Evolutionary conservation across 2,329 filamentous ascomycete species (phyloP).

Genomic region (Talaromyces albobiverticillius): DNA sequence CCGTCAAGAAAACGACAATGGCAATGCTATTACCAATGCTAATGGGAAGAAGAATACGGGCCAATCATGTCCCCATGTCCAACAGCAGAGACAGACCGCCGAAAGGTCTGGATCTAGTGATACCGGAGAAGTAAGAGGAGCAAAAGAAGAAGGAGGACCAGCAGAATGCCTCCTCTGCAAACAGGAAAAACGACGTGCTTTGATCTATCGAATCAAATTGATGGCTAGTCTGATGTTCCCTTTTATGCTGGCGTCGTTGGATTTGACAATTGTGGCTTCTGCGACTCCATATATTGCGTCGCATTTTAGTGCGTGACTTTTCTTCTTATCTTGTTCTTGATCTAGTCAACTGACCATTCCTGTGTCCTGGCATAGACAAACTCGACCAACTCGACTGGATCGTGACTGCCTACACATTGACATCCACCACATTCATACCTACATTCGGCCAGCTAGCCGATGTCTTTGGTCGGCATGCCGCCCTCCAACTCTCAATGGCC

Average conservation of each 20-base stretch:
- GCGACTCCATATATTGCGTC: slow-evolving; percentile 62
- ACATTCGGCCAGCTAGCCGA: slow-evolving; percentile 64
- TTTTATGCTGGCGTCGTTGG: slow-evolving; percentile 61
- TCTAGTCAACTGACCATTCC: slow-evolving; percentile 12
- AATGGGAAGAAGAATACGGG: background rate
- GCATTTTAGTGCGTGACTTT: slow-evolving; percentile 57
- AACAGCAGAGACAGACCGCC: too few relatives aligned
- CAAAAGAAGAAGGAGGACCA: too few relatives aligned
- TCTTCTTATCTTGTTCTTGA: background rate
- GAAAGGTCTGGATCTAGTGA: background rate
- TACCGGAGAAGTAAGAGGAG: background rate
- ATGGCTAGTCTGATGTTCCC: slow-evolving; percentile 59
- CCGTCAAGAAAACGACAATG: too few relatives aligned
- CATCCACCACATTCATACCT: slow-evolving; percentile 65
- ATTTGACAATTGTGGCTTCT: slow-evolving; percentile 63
- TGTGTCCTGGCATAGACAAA: slow-evolving; percentile 37
- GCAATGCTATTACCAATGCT: too few relatives aligned
- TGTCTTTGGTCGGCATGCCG: slow-evolving; percentile 61
- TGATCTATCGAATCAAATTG: slow-evolving; percentile 58
- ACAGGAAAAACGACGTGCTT: slow-evolving; percentile 31
- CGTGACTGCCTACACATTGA: slow-evolving; percentile 66
- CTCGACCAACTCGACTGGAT: slow-evolving; percentile 66
- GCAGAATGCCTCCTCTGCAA: slow-evolving; percentile 22
- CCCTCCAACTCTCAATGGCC: slow-evolving; percentile 57
- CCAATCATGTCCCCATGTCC: background rate